Base-by-base conservation (phyloP, 306 rosid genomes). In the Cicer yamashitae region DNA sequence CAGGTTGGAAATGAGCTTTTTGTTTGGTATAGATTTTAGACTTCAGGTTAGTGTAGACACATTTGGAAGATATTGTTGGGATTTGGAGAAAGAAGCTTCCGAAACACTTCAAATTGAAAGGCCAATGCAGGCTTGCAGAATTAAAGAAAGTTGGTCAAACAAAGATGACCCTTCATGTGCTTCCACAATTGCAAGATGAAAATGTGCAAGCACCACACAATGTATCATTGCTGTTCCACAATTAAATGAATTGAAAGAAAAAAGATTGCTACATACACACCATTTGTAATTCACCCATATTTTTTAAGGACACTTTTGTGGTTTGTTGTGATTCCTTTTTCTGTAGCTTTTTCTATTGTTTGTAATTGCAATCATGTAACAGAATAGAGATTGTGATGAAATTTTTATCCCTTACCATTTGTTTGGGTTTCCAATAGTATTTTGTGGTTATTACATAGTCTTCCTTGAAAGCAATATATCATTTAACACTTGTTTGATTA, bases 1-100 rank as follows among this genome's bases (percentile, higher is more conserved):
- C 90, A 87, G 86, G 78, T 66, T 94, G 92, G 99, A 94, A 84
- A 88, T 90, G 89, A 89, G 83, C 78, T 90, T 94, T 76, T 84
- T 94, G 81, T 94, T 91, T 53, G 80, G 87, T 22, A 88, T 94
- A 79, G 96, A 92, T 84, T 90, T 91, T 84, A 90, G 96, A 39
- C 97, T 94, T 62, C 91, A 94, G 64, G 96, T 94, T 67, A 88
- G 80, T 46, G 56, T 80, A 78, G 97, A 88, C 67, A 89, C 93
- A 1, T 94, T 94, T 78, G 74, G 79, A 79, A 92, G 68, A 70
- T 94, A 88, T 81, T 94, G 99, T 82, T 59, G 70, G 53, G 89
- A 82, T 15, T 81, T 94, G 82, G 96, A 94, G 73, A 85, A 72
- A 61, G 96, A 94, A 86, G 82, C 82, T 47, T 57, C 86, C 30